Base-by-base conservation (phyloP, 2,329 filamentous ascomycete genomes). In the Fusarium devonianum region DNA sequence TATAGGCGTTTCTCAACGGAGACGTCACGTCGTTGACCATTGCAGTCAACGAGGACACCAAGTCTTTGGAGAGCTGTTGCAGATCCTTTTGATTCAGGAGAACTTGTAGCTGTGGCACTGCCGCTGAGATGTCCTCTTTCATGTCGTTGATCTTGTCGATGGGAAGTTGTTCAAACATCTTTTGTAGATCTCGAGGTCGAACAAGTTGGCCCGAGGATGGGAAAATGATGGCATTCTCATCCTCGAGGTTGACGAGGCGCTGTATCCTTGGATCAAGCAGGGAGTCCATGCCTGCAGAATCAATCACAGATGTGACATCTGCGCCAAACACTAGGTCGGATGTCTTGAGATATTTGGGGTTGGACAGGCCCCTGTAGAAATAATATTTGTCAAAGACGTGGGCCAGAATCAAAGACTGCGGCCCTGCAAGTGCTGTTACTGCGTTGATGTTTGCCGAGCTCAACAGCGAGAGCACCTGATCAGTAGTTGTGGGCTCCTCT, bases 371-470 rank as follows among this genome's bases (percentile, higher is more conserved):
- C 4, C 23, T 5, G 8, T 25, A 25, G 8, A 25, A 25, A 29
- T 59, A 59, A 38, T 33, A 53, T 2, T 40, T 53, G 10, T 50
- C 35, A 1, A 7, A 23, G 12, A 56, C 43, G 12, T 53, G 35
- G 10, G 48, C 48, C 22, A 59, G 16, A 37, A 59, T 44, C 18
- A 59, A 30, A 4, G 56, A 56, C 37, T 56, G 51, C 7, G 52
- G 52, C 14, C 56, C 56, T 18, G 56, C 52, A 14, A 56, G 45
- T 13, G 52, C 52, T 7, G 52, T 59, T n/a, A 59, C 52, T 16
- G 36, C 56, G 23, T 59, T 59, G 34, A 59, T 56, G 33, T 59
- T 59, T 16, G 53, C 48, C 8, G 48, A 47, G 33, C 54, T 49
- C 12, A 59, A 34, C 5, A 47, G 18, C 7, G 30, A 21, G n/a